Conservation (phyloP, 768 basidiomycete species). For the Cystobasidium onofrii region DNA sequence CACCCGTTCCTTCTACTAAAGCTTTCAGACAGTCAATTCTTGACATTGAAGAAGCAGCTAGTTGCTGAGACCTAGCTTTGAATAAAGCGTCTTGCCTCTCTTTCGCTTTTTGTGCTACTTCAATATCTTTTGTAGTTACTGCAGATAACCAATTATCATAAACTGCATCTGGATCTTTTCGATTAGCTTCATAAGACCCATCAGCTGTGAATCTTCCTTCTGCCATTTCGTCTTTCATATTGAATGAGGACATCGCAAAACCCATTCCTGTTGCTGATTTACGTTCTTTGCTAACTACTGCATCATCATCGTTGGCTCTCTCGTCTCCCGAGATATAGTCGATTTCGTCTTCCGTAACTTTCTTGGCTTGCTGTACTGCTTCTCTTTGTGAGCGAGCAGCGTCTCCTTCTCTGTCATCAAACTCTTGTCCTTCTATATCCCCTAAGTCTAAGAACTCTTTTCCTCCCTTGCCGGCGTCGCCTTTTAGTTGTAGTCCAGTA, state of each 20-base stretch:
- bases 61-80: slow-evolving; percentile 39
- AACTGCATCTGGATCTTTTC: slow-evolving; percentile 77
- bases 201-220: slow-evolving; percentile 95
- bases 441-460: slow-evolving; percentile 72
- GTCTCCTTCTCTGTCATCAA: slow-evolving; percentile 47
- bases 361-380: slow-evolving; percentile 7
- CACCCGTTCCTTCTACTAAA: slow-evolving; percentile 50
- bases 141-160: slow-evolving; percentile 96
- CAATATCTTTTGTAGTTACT: slow-evolving; percentile 72
- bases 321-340: slow-evolving; percentile 48
- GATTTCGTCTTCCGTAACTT: slow-evolving; percentile 50
- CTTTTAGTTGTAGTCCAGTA: slow-evolving; percentile 46
- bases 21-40: slow-evolving; percentile 44
- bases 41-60: slow-evolving; percentile 62
- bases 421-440: slow-evolving; percentile 97
- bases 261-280: slow-evolving; percentile 82
- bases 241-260: slow-evolving; percentile 77
- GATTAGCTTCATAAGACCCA: slow-evolving; percentile 65
- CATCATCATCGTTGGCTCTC: slow-evolving; percentile 54
- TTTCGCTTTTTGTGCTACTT: slow-evolving; percentile 67
- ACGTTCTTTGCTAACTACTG: slow-evolving; percentile 57
- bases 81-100: slow-evolving; percentile 57
- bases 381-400: slow-evolving; percentile 45
- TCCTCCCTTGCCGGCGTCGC: slow-evolving; percentile 40
- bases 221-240: slow-evolving; percentile 98